Evolutionary conservation across 192 early-diverging fungal genomes (phyloP).

Genomic region (Rhizophagus clarus): DNA sequence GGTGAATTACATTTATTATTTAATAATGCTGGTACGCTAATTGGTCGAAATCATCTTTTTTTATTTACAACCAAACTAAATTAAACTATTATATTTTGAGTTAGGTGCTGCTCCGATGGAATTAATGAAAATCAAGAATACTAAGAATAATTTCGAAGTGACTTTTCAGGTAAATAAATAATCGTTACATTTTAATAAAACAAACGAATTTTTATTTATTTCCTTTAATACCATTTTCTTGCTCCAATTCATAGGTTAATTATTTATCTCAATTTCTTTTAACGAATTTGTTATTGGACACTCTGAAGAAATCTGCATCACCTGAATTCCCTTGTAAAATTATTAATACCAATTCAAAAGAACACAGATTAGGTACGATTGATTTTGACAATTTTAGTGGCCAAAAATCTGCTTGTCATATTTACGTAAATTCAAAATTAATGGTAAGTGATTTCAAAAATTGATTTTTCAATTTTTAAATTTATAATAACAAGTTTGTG

Average conservation of each 20-base stretch:
- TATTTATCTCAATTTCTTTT: constrained; percentile 1
- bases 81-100: neutral
- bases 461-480: too few species aligned
- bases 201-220: too few species aligned
- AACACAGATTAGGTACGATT: neutral
- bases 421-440: neutral
- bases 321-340: constrained; percentile 11
- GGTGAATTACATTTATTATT: neutral
- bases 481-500: too few species aligned
- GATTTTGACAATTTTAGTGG: constrained; percentile 1
- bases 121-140: neutral
- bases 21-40: neutral
- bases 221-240: neutral
- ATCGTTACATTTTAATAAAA: too few species aligned
- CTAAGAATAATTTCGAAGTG: neutral
- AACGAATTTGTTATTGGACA: neutral
- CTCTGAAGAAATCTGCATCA: neutral
- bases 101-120: neutral
- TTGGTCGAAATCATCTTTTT: neutral
- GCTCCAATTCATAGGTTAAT: neutral
- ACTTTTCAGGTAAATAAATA: neutral
- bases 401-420: neutral
- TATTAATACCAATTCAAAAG: neutral
- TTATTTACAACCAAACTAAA: neutral
- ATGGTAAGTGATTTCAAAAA: neutral